Conservation (phyloP, 768 basidiomycete genomes). For the Hericium alpestre region DNA sequence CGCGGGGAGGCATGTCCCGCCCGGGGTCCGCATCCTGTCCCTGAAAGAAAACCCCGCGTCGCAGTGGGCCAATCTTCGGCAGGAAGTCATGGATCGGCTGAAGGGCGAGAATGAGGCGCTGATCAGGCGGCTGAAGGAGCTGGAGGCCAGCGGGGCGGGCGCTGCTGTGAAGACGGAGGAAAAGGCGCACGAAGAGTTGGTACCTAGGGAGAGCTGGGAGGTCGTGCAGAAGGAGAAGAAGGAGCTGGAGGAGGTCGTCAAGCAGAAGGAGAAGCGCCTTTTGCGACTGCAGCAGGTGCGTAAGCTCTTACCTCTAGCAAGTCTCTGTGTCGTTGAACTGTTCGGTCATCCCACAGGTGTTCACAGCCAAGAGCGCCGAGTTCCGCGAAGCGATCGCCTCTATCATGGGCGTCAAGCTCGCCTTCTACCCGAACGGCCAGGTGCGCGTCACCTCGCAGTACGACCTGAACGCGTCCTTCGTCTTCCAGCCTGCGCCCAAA, state of each 20-base stretch:
- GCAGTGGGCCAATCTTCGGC: constrained; percentile 67
- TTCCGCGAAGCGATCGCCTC: constrained; percentile 86
- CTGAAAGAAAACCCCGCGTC: constrained; percentile 75
- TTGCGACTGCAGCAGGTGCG: constrained; percentile 65
- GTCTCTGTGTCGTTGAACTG: too few species aligned
- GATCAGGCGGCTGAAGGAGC: constrained; percentile 49
- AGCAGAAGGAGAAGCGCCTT: constrained; percentile 75
- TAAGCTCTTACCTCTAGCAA: not conserved
- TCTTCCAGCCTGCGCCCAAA: constrained; percentile 57
- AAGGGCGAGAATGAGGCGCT: constrained; percentile 79
- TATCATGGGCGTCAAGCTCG: constrained; percentile 83
- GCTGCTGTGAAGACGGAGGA: constrained; percentile 10
- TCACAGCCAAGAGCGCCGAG: constrained; percentile 74
- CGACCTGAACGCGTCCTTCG: constrained; percentile 78
- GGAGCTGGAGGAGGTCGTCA: constrained; percentile 52
- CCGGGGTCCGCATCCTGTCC: constrained; percentile 56
- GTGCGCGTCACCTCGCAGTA: constrained; percentile 86
- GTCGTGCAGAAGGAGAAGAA: constrained; percentile 56
- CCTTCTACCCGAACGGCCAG: constrained; percentile 85
- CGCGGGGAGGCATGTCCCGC: constrained; percentile 65
- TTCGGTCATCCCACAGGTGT: constrained; percentile 42
- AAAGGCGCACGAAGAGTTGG: constrained; percentile 28
- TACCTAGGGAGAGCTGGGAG: constrained; percentile 77
- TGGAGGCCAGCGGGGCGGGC: constrained; percentile 35
- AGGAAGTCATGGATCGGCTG: constrained; percentile 64